Evolutionary conservation across 2,329 filamentous ascomycete genomes (phyloP).

Genomic region (Hypoxylon sp.): DNA sequence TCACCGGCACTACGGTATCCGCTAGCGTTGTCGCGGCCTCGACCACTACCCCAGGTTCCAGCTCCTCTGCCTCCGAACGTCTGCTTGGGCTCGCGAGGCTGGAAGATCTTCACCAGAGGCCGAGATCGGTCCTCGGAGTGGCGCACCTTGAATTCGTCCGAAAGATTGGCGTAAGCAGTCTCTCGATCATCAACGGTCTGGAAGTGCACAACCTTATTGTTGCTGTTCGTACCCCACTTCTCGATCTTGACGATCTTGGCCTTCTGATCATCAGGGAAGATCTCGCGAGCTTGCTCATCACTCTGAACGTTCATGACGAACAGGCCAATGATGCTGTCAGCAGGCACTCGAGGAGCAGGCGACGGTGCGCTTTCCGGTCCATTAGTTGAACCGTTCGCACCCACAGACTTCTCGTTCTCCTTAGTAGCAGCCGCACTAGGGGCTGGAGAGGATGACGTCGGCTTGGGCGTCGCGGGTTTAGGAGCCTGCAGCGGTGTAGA

Average conservation of each 20-base stretch:
- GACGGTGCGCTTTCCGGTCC: constrained; percentile 63
- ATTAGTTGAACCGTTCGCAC: constrained; percentile 63
- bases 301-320: constrained; percentile 89
- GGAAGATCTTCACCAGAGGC: constrained; percentile 84
- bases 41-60: constrained; percentile 72
- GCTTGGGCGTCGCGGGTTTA: constrained; percentile 61
- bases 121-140: constrained; percentile 77
- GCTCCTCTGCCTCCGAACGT: constrained; percentile 67
- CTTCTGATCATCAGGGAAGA: constrained; percentile 85
- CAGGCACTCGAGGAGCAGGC: constrained; percentile 65
- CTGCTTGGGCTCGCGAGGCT: constrained; percentile 68
- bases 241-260: constrained; percentile 81
- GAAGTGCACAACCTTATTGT: constrained; percentile 87
- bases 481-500: constrained; percentile 52
- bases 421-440: constrained; percentile 50
- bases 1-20: constrained; percentile 88
- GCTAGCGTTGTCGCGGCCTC: constrained; percentile 69
- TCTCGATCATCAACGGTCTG: constrained; percentile 81
- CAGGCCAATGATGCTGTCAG: constrained; percentile 79
- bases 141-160: constrained; percentile 78
- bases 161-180: constrained; percentile 76
- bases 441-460: constrained; percentile 51
- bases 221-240: constrained; percentile 73
- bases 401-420: constrained; percentile 64
- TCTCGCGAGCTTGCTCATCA: constrained; percentile 81